Evolutionary conservation across 2,329 filamentous ascomycete species (phyloP).

Genomic region (Bimuria novae-zelandiae): DNA sequence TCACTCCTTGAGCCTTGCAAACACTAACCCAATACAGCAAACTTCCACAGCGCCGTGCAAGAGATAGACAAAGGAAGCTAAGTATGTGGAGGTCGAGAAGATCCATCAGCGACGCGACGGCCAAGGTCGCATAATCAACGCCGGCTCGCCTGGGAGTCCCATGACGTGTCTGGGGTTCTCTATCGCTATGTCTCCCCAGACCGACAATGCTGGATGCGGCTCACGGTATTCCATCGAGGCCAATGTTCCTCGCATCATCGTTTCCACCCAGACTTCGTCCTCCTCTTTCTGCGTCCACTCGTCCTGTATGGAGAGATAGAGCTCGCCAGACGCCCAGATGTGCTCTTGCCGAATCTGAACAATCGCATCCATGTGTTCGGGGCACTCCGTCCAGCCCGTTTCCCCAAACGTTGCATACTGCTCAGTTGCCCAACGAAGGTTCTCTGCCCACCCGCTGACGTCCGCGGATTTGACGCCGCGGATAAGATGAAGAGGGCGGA

Average conservation of each 20-base stretch:
- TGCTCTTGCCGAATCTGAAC: slow-evolving; percentile 17
- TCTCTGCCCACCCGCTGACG: slow-evolving; percentile 30
- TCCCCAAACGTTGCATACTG: slow-evolving; percentile 17
- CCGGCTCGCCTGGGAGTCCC: neutral
- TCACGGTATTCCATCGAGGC: neutral
- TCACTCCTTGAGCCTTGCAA: neutral
- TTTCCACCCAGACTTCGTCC: neutral
- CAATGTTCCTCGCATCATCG: neutral
- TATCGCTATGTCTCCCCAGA: neutral
- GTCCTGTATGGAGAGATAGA: slow-evolving; percentile 3
- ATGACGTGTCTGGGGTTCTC: neutral
- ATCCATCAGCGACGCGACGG: neutral
- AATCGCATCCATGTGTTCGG: slow-evolving; percentile 30
- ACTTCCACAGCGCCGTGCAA: neutral
- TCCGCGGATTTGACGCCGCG: slow-evolving; percentile 17
- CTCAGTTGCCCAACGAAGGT: slow-evolving; percentile 28
- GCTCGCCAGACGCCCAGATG: slow-evolving; percentile 26
- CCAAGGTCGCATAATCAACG: neutral
- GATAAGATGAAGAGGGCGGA: slow-evolving; percentile 22
- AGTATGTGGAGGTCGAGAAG: too few species aligned
- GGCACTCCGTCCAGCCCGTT: slow-evolving; percentile 29
- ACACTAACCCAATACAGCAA: too few species aligned
- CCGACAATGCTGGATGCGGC: neutral
- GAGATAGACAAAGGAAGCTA: neutral
- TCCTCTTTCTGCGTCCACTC: neutral